Evolutionary conservation across 2,329 filamentous ascomycete species (phyloP), one percentile per base, ranked within the genome.

Genomic region (Diplodia mutila): DNA sequence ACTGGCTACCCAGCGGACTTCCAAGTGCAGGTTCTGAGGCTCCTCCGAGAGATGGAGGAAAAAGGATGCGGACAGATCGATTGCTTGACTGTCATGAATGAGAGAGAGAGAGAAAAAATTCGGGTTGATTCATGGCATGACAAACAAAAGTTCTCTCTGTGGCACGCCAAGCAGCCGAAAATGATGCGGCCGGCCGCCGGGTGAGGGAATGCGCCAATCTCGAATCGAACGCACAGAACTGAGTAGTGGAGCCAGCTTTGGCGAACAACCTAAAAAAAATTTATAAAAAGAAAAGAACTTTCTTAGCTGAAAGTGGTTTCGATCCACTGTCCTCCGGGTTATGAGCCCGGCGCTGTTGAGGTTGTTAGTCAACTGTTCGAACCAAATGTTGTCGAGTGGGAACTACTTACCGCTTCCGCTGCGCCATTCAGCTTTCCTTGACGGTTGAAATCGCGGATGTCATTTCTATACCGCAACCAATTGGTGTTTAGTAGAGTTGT

Each of bases 321-420:
- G 73, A 74, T 74, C 73, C 72, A 70, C 66, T 71, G 73, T 74
- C 73, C 73, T 74, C 73, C 73, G 73, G 73, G 73, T 74, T 74
- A 74, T 74, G 73, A 74, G 73, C 73, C 73, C 73, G 73, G 73
- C 73, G 73, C 59, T 57, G n/a, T 37, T 9, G 9, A 2, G 11
- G 11, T n/a, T 49, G 25, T 49, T 48, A 49, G 42, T 48, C 9
- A 8, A 21, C 8, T 46, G 42, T 21, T 46, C 18, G n/a, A 14
- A 37, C 11, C n/a, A n/a, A n/a, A n/a, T 11, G 7, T 21, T 11
- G 42, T 12, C n/a, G 42, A 21, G 42, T 46, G 42, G 42, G 42
- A 46, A 46, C 42, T 46, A 18, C 42, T 46, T 46, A 46, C 42
- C 42, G 42, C 42, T 46, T 46, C 42, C 42, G 42, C 42, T 46